Conservation (phyloP, 805 yeast genomes). For the Barnettozyma populi region DNA sequence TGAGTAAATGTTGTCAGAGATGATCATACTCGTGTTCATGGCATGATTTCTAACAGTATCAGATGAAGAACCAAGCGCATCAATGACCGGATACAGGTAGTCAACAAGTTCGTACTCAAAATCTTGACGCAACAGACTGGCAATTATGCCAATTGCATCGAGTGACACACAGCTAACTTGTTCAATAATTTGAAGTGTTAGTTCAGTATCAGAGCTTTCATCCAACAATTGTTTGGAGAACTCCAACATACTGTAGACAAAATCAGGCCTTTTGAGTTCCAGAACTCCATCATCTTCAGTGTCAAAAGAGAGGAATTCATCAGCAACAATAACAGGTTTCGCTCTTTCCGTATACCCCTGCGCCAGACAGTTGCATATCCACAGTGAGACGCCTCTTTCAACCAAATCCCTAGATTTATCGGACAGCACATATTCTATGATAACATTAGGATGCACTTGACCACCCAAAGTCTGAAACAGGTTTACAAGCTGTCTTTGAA, state of each 20-base stretch:
- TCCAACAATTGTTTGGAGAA: conserved; percentile 40
- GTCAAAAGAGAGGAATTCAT: conserved; percentile 29
- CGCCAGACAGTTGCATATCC: conserved; percentile 34
- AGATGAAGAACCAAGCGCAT: conserved; percentile 57
- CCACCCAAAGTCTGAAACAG: conserved; percentile 23
- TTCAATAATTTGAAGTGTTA: conserved; percentile 8
- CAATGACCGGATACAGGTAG: conserved; percentile 65
- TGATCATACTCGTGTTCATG: conserved; percentile 41
- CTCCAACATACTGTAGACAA: conserved; percentile 30
- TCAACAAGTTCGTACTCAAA: conserved; percentile 56
- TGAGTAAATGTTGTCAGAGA: conserved; percentile 47
- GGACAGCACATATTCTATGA: conserved; percentile 21
- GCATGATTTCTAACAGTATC: conserved; percentile 45
- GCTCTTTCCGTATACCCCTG: conserved; percentile 18
- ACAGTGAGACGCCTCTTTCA: conserved; percentile 28
- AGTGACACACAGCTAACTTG: conserved; percentile 33
- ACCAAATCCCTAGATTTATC: conserved; percentile 13
- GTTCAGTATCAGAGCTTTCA: conserved; percentile 23
- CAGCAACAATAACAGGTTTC: conserved; percentile 12
- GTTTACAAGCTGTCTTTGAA: conserved; percentile 16
- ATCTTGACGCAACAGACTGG: conserved; percentile 23
- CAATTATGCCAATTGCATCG: conserved; percentile 35
- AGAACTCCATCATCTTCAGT: conserved; percentile 14
- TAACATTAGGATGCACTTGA: conserved; percentile 10
- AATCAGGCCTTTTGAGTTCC: conserved; percentile 21